A percentile compares a stretch with the other conserved stretches of the same genome.
Evolutionary conservation across 768 basidiomycete genomes (phyloP).

Genomic region (Macrolepiota dolichaula): DNA sequence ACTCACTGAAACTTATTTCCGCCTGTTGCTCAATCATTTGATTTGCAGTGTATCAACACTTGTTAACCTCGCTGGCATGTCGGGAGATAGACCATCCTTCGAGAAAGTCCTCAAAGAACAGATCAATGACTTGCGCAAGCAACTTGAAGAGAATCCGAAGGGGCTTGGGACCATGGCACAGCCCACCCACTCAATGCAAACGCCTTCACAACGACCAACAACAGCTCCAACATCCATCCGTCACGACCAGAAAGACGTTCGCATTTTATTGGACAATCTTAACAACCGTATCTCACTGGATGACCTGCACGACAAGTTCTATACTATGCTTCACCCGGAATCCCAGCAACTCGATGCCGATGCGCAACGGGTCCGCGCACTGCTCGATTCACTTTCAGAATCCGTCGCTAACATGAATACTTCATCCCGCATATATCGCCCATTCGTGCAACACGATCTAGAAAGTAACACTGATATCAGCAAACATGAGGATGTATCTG

Average conservation of each 20-base stretch:
- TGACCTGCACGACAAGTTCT: background rate
- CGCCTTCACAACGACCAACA: background rate
- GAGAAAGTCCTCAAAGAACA: slow-evolving; percentile 46
- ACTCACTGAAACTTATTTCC: background rate
- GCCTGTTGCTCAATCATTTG: background rate
- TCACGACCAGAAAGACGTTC: slow-evolving; percentile 15
- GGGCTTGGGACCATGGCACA: background rate
- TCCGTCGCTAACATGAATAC: background rate
- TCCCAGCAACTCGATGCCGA: background rate
- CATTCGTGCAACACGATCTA: background rate
- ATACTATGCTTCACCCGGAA: background rate
- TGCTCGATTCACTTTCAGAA: slow-evolving; percentile 6
- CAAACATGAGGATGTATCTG: background rate
- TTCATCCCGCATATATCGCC: slow-evolving; percentile 1
- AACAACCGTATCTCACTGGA: slow-evolving; percentile 8
- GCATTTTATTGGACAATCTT: slow-evolving; percentile 18
- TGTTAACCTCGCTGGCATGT: slow-evolving; percentile 56
- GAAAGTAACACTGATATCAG: background rate
- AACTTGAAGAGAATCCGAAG: slow-evolving; percentile 41
- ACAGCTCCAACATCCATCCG: background rate
- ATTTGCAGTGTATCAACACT: slow-evolving; percentile 63
- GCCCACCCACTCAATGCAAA: slow-evolving; percentile 28
- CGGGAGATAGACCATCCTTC: slow-evolving; percentile 52
- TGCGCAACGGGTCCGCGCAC: background rate
- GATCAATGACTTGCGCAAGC: slow-evolving; percentile 60